Evolutionary conservation across 2,329 filamentous ascomycete genomes (phyloP).

Genomic region (Epichloe amarillans): DNA sequence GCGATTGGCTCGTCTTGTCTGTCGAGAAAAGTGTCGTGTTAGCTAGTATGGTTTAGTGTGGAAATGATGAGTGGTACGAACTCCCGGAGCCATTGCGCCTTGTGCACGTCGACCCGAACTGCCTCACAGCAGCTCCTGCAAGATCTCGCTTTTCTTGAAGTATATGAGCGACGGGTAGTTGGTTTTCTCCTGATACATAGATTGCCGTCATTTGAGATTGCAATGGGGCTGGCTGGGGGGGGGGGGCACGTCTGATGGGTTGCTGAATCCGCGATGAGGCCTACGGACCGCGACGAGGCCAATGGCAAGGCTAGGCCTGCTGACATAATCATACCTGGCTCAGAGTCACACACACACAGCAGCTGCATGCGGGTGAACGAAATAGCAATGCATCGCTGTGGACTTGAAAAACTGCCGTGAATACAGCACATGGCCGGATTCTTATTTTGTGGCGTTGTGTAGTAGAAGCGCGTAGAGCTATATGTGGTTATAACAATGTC

Average conservation of each 20-base stretch:
- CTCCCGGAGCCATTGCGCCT: conserved; percentile 27
- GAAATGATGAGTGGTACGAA: conserved; percentile 10
- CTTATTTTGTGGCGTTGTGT: background rate
- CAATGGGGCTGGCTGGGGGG: background rate
- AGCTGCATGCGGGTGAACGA: background rate
- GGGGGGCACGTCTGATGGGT: background rate
- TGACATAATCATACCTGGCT: conserved; percentile 4
- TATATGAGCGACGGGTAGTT: background rate
- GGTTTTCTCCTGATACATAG: background rate
- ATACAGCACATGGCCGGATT: background rate
- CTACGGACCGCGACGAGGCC: conserved; percentile 1
- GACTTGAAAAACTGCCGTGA: background rate
- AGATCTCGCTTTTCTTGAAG: background rate
- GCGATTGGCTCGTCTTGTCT: conserved; percentile 45
- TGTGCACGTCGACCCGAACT: background rate
- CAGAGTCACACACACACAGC: background rate
- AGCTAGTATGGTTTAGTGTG: conserved; percentile 6
- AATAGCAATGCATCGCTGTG: background rate
- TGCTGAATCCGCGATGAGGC: background rate
- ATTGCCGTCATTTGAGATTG: background rate
- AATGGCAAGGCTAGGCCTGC: background rate
- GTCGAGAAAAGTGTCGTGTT: conserved; percentile 9
- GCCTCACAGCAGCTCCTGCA: background rate
- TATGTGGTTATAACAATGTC: background rate
- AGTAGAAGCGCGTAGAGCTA: background rate